These are phyloP conservation scores for Eucalyptus marginata DNA, from an alignment of 345 rosid genomes.

Conservation along the genomic window DNA sequence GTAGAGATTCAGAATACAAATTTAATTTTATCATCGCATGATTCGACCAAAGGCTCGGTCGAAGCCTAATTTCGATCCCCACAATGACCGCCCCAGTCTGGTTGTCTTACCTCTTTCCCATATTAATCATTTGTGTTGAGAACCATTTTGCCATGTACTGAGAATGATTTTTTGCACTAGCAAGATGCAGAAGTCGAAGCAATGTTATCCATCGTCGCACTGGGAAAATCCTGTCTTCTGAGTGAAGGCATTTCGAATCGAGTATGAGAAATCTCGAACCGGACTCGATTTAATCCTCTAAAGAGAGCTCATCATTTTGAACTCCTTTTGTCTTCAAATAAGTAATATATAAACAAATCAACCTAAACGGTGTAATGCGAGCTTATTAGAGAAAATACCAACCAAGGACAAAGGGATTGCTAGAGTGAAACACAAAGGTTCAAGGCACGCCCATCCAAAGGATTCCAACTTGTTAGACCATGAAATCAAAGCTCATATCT, in stretches of 20 bases:
- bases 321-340: neutral
- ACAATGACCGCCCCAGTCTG: no score
- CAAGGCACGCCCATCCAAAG: neutral
- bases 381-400: neutral
- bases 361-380: accelerated
- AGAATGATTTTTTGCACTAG: neutral
- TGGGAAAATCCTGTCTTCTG: neutral
- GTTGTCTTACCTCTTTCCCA: no score
- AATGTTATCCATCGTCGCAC: neutral
- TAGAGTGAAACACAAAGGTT: neutral
- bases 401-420: neutral
- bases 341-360: neutral
- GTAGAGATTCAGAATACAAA: no score
- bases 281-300: neutral
- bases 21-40: no score
- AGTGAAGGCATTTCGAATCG: neutral
- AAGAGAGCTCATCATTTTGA: neutral
- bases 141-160: neutral
- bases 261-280: neutral
- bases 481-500: neutral
- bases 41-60: no score
- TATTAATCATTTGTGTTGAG: no score
- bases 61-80: no score
- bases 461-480: neutral
- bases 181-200: neutral